Evolutionary conservation across 2,329 filamentous ascomycete genomes (phyloP).

Genomic region (Geoglossum cookeanum): DNA sequence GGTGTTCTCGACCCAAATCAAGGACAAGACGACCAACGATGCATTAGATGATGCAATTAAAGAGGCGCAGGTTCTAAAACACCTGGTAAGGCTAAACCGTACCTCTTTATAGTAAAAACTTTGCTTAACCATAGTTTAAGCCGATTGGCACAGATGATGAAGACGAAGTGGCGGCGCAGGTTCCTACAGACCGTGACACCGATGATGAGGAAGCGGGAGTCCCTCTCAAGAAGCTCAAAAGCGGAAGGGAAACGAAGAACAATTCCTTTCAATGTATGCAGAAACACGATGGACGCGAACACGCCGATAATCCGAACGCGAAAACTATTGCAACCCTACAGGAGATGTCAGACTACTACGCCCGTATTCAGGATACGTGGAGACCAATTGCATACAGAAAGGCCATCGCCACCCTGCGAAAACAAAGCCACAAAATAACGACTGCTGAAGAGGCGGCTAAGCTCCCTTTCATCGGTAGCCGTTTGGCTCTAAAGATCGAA

Average conservation of each 20-base stretch:
- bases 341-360: slow-evolving; percentile 63
- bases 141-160: slow-evolving; percentile 31
- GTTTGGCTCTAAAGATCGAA: slow-evolving; percentile 69
- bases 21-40: slow-evolving; percentile 21
- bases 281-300: slow-evolving; percentile 26
- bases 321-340: slow-evolving; percentile 59
- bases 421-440: slow-evolving; percentile 41
- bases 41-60: slow-evolving; percentile 46
- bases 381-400: slow-evolving; percentile 56
- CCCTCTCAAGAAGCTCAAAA: slow-evolving; percentile 21
- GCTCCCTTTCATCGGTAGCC: slow-evolving; percentile 49
- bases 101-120: slow-evolving; percentile 20
- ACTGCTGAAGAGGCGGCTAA: slow-evolving; percentile 49
- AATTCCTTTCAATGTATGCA: slow-evolving; percentile 39
- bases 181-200: slow-evolving; percentile 6
- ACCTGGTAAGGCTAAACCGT: slow-evolving; percentile 26
- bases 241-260: not conserved
- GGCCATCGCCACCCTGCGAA: slow-evolving; percentile 52
- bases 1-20: not conserved
- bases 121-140: slow-evolving; percentile 2
- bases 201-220: slow-evolving; percentile 13
- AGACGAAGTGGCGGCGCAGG: slow-evolving; percentile 16
- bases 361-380: slow-evolving; percentile 57
- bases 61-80: slow-evolving; percentile 31
- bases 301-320: slow-evolving; percentile 46